A percentile compares a stretch with the other conserved stretches of the same genome.
Conservation (phyloP, 2,329 filamentous ascomycete species). For the Bertia moriformis region DNA sequence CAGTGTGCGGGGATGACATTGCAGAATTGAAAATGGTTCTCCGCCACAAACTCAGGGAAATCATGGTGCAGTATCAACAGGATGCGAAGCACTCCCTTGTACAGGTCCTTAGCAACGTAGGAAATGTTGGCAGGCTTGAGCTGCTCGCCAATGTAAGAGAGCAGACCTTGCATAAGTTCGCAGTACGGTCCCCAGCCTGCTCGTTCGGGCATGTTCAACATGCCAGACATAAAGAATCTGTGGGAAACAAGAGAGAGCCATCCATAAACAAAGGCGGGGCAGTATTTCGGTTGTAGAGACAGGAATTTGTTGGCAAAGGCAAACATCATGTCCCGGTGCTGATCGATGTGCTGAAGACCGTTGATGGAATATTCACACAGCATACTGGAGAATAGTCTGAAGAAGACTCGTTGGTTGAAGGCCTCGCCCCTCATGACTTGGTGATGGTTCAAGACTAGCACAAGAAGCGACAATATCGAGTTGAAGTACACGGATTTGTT, state of each 20-base stretch:
- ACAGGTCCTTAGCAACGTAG: slow-evolving; percentile 64
- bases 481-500: slow-evolving; percentile 62
- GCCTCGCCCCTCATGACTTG: slow-evolving; percentile 65
- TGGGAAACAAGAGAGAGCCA: slow-evolving; percentile 79
- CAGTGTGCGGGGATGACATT: slow-evolving; percentile 71
- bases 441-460: slow-evolving; percentile 73
- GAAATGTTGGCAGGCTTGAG: slow-evolving; percentile 60
- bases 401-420: slow-evolving; percentile 82
- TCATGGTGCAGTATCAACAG: slow-evolving; percentile 81
- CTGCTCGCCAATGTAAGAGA: slow-evolving; percentile 64
- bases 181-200: slow-evolving; percentile 66
- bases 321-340: slow-evolving; percentile 56
- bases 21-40: slow-evolving; percentile 72
- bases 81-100: slow-evolving; percentile 70
- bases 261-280: slow-evolving; percentile 70
- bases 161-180: slow-evolving; percentile 56
- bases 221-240: slow-evolving; percentile 65
- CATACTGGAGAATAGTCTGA: slow-evolving; percentile 71
- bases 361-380: slow-evolving; percentile 55
- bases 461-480: slow-evolving; percentile 61
- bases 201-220: slow-evolving; percentile 55
- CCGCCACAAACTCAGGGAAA: slow-evolving; percentile 81
- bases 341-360: slow-evolving; percentile 41
- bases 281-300: slow-evolving; percentile 60
- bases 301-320: slow-evolving; percentile 59